phyloP scores from a whole-genome alignment of 1,284 basidiomycete species.

The Peniophora sp. region DNA sequence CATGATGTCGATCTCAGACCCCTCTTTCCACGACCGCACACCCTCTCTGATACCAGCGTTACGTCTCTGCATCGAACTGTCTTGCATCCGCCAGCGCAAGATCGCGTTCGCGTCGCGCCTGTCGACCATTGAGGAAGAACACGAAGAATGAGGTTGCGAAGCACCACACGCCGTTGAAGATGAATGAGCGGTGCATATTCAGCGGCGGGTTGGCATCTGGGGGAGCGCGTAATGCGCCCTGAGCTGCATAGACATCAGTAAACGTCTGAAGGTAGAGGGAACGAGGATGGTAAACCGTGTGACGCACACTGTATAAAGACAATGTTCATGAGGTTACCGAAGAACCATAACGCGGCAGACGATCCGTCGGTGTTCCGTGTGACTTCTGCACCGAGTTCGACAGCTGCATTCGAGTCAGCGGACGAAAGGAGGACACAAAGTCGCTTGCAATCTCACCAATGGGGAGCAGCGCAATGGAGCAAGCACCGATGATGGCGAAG shows the following conservation, averaged over 20 bases:
- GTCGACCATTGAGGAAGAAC: conserved; percentile 46
- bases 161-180: conserved; percentile 51
- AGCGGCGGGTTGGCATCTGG: conserved; percentile 52
- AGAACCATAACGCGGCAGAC: conserved; percentile 66
- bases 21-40: too few relatives aligned
- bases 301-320: conserved; percentile 55
- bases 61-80: too few relatives aligned
- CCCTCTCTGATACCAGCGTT: too few relatives aligned
- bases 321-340: conserved; percentile 57
- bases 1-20: too few relatives aligned
- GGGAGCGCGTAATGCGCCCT: conserved; percentile 57
- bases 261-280: conserved; percentile 23
- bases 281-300: conserved; percentile 18
- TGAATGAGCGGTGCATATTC: conserved; percentile 58
- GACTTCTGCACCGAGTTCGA: conserved; percentile 71
- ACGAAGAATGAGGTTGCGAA: conserved; percentile 28
- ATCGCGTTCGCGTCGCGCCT: conserved; percentile 30
- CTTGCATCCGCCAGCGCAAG: too few relatives aligned
- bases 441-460: conserved; percentile 21
- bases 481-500: conserved; percentile 58
- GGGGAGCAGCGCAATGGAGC: conserved; percentile 62
- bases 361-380: conserved; percentile 72
- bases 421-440: too few relatives aligned
- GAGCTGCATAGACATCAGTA: conserved; percentile 29
- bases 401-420: conserved; percentile 17